These are phyloP conservation scores for Malus asiatica DNA, from an alignment of 306 rosid genomes.

Conservation along the genomic window DNA sequence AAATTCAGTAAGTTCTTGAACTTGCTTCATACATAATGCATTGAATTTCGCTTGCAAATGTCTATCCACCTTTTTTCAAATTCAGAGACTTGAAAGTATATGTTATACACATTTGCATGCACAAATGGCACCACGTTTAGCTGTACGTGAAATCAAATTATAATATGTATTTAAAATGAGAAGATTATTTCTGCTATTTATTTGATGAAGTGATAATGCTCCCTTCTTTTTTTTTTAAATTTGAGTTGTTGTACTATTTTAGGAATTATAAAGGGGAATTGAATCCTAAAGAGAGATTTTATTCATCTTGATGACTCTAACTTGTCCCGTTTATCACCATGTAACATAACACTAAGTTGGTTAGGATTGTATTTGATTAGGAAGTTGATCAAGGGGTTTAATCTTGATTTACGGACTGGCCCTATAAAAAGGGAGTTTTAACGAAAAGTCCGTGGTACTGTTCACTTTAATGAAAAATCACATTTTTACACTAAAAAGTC, in stretches of 20 bases:
- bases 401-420: background rate
- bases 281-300: background rate
- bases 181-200: background rate
- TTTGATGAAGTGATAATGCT: background rate
- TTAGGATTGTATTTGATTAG: background rate
- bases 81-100: background rate
- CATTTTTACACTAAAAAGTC: too few species aligned
- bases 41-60: background rate
- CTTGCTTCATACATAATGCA: background rate
- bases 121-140: background rate
- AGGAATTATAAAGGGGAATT: background rate
- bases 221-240: background rate
- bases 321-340: background rate
- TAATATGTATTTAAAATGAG: background rate
- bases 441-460: too few species aligned
- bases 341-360: background rate
- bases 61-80: background rate
- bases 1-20: conserved; percentile 47
- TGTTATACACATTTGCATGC: background rate
- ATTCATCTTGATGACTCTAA: background rate
- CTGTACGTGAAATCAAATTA: background rate
- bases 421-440: too few species aligned
- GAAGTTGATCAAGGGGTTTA: background rate
- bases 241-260: background rate
- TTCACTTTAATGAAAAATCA: too few species aligned